Evolutionary conservation across 306 rosid genomes (phyloP), one percentile per base, ranked within the genome.

Genomic region (Quercus parvula): DNA sequence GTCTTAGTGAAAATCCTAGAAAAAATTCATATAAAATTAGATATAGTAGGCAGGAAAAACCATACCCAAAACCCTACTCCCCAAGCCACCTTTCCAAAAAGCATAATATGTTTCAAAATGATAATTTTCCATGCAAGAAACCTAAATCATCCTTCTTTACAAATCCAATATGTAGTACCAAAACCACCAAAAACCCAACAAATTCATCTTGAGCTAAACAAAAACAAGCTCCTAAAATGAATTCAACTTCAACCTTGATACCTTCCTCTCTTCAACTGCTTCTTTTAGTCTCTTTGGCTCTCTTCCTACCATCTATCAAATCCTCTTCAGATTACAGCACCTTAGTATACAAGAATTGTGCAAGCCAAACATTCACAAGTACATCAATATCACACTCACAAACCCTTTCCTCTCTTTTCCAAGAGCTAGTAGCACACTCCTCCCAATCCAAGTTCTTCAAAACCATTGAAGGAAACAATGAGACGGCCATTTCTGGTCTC

Each of bases 261-360:
- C 56, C 83, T 20, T 49, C 22, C 18, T 27, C 57, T 83, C 82
- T 38, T 64, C 58, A 25, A 67, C 59, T 56, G 44, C 30, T 79
- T 55, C 9, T 83, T 25, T 20, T 6, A 10, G 61, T 82, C 75
- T 55, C 76, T 80, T 74, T 77, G 13, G 38, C 79, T 2, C 49
- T 82, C 71, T 73, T 80, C 3, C 69, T 82, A 6, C 81, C 79
- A 27, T 75, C 66, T 79, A 79, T 78, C 9, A 66, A 41, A 51
- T 70, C 90, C 25, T 7, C 72, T 61, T 56, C 91, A 61, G 80
- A 88, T 78, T 63, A 75, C 59, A 81, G 17, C 59, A 22, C 87
- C 70, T 85, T 90, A 38, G 76, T 90, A 5, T 94, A 83, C 92
- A 89, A 84, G 54, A 78, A 70, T 31, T 94, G 97, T 33, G 71